Base-by-base conservation (phyloP, 2,329 filamentous ascomycete species). In the Dendryphion nanum region DNA sequence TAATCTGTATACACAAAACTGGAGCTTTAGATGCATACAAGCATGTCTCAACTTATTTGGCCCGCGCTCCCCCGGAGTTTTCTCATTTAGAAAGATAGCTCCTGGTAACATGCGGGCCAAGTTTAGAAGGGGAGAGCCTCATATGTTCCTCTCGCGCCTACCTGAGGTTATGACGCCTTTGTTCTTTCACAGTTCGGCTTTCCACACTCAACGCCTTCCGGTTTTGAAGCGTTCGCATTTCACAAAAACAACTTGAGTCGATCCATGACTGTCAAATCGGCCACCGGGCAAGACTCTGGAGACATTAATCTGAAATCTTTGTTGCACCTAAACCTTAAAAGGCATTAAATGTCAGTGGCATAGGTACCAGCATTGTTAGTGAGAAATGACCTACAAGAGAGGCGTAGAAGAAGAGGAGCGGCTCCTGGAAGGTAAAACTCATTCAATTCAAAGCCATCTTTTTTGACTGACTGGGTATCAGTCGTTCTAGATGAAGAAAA, bases 401-500 rank as follows among this genome's bases (percentile, higher is more conserved):
- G 36, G 8, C 13, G 36, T 4, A 6, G 44, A 41, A 21, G 51
- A 53, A 30, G 45, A 40, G 14, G 41, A 46, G 31, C 38, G 42
- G 43, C 37, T 53, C 10, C 41, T 55, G 23, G 37, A 42, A 43
- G 42, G 51, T 51, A 8, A 26, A n/a, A 26, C 23, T 26, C n/a
- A n/a, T n/a, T n/a, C n/a, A n/a, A n/a, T n/a, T n/a, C n/a, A n/a
- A n/a, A n/a, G n/a, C n/a, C n/a, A n/a, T n/a, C n/a, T n/a, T n/a
- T n/a, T n/a, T n/a, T n/a, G n/a, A n/a, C n/a, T n/a, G n/a, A n/a
- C n/a, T n/a, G n/a, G n/a, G n/a, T n/a, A n/a, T n/a, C n/a, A n/a
- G n/a, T n/a, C n/a, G n/a, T n/a, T n/a, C n/a, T n/a, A n/a, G n/a
- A n/a, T n/a, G n/a, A n/a, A n/a, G n/a, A n/a, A n/a, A n/a, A n/a